Evolutionary conservation across 2,329 filamentous ascomycete genomes (phyloP).

Genomic region (Didymella segeticola): DNA sequence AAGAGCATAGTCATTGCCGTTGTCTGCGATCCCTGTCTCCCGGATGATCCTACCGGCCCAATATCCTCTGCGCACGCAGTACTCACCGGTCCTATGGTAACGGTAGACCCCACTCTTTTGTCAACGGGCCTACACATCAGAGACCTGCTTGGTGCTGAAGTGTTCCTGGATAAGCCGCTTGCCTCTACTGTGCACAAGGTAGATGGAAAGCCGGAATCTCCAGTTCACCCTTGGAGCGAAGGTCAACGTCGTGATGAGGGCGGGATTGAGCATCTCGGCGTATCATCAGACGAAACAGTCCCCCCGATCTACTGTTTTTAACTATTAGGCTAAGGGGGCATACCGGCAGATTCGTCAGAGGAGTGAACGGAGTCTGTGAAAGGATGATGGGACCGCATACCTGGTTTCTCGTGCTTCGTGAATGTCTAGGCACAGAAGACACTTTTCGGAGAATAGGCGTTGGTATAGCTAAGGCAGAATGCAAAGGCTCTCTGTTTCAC

Average conservation of each 20-base stretch:
- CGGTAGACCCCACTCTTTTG: not conserved
- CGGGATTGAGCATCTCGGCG: no score
- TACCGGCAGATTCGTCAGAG: no score
- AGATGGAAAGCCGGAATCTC: no score
- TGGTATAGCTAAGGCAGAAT: not conserved
- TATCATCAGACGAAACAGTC: no score
- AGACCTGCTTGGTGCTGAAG: no score
- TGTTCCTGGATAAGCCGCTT: no score
- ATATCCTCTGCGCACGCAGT: not conserved
- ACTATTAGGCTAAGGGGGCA: no score
- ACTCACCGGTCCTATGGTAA: not conserved
- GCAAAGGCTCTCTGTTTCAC: not conserved
- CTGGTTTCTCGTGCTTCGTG: not conserved
- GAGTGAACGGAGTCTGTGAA: not conserved
- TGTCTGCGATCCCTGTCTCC: not conserved
- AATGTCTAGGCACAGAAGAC: not conserved
- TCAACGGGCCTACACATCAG: no score
- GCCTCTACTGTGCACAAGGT: no score
- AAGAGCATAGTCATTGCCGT: not conserved
- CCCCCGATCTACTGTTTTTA: no score
- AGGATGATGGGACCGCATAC: not conserved
- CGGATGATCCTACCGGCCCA: not conserved
- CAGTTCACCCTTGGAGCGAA: no score
- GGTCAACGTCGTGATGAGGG: no score
- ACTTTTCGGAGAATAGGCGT: not conserved